Conservation (phyloP, 2,329 filamentous ascomycete species). For the Acrocalymma vagum region DNA sequence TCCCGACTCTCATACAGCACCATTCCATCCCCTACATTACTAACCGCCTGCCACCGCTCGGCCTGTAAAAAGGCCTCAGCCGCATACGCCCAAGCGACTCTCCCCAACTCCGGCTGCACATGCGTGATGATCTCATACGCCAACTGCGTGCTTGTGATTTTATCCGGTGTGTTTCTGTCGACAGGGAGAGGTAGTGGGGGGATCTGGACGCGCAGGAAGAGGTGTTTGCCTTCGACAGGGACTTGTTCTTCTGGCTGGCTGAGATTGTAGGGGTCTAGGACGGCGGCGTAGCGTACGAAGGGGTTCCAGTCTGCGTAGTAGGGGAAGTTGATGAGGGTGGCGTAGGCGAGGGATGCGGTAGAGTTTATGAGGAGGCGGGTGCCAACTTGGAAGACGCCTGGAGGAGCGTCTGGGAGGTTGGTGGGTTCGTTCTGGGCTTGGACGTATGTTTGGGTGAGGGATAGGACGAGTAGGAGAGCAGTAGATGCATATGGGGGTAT, state of each 20-base stretch:
- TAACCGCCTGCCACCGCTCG: slow-evolving; percentile 39
- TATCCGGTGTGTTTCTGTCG: slow-evolving; percentile 31
- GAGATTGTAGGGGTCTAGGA: slow-evolving; percentile 24
- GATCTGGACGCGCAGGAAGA: slow-evolving; percentile 38
- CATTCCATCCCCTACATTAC: slow-evolving; percentile 27
- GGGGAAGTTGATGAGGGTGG: slow-evolving; percentile 36
- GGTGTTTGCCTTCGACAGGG: slow-evolving; percentile 28
- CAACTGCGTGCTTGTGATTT: slow-evolving; percentile 28
- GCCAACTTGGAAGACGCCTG: slow-evolving; percentile 38
- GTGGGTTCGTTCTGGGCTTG: slow-evolving; percentile 19
- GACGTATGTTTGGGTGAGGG: slow-evolving; percentile 6
- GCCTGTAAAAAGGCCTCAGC: slow-evolving; percentile 20
- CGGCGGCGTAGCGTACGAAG: slow-evolving; percentile 37
- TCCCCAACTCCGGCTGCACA: slow-evolving; percentile 30
- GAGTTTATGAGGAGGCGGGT: slow-evolving; percentile 34
- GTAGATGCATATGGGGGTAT: slow-evolving; percentile 1
- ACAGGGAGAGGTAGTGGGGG: slow-evolving; percentile 39
- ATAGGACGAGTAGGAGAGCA: slow-evolving; percentile 4
- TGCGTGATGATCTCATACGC: slow-evolving; percentile 38
- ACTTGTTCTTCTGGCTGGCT: slow-evolving; percentile 31
- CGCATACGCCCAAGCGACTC: slow-evolving; percentile 35
- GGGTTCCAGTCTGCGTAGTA: slow-evolving; percentile 41
- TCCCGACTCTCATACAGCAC: slow-evolving; percentile 42
- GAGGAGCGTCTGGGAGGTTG: slow-evolving; percentile 35
- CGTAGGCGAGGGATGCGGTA: slow-evolving; percentile 30